Evolutionary conservation across 441 rosid species (phyloP).

Genomic region (Croton laevigatus): DNA sequence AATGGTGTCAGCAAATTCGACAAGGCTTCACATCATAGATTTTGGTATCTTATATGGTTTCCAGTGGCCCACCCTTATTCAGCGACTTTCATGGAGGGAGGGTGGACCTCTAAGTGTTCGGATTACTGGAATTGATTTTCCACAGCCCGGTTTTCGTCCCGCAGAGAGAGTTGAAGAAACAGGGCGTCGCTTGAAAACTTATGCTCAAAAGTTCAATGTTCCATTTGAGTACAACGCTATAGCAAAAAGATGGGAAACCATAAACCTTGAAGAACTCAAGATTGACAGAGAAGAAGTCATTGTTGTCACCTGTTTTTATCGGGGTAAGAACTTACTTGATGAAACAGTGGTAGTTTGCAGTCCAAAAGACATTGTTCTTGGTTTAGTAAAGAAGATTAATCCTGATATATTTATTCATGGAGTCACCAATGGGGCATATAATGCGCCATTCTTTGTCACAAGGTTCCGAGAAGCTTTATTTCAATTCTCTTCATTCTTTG

Average conservation of each 20-base stretch:
- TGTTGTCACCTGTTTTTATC: conserved; percentile 63
- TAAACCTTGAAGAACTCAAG: conserved; percentile 64
- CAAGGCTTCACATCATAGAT: conserved; percentile 53
- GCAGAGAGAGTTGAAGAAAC: conserved; percentile 60
- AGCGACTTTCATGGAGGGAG: conserved; percentile 34
- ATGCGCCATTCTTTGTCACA: conserved; percentile 87
- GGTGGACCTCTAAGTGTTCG: conserved; percentile 59
- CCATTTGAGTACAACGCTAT: conserved; percentile 56
- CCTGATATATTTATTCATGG: conserved; percentile 76
- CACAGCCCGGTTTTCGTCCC: conserved; percentile 54
- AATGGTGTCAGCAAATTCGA: conserved; percentile 28
- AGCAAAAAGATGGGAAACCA: conserved; percentile 63
- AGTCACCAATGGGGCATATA: conserved; percentile 60
- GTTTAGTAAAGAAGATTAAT: conserved; percentile 55
- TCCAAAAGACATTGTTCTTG: conserved; percentile 61
- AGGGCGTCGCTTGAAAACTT: conserved; percentile 51
- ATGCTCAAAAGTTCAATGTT: conserved; percentile 44
- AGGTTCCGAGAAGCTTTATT: conserved; percentile 79
- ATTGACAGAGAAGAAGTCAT: conserved; percentile 42
- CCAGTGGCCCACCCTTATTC: conserved; percentile 58
- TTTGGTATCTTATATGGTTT: conserved; percentile 70
- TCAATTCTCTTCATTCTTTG: conserved; percentile 88
- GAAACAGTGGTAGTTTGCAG: conserved; percentile 63
- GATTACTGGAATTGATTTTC: conserved; percentile 59
- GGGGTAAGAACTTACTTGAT: conserved; percentile 72